Conservation (phyloP, 768 basidiomycete genomes). For the Suillus occidentalis region DNA sequence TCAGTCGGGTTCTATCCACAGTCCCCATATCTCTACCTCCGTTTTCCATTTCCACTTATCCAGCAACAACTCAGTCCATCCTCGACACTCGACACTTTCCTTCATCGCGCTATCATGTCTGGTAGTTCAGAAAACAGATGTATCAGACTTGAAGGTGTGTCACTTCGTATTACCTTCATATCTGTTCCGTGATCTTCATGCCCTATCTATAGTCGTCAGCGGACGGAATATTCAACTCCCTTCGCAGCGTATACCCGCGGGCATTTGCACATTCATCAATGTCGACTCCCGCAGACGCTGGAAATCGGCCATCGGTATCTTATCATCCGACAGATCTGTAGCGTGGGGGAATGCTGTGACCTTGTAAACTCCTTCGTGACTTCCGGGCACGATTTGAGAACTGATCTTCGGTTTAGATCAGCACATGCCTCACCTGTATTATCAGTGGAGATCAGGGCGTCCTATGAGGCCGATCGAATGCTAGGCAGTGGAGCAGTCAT, state of each 20-base stretch:
- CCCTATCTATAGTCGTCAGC: neutral
- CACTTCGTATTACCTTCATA: neutral
- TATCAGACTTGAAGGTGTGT: neutral
- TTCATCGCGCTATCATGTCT: neutral
- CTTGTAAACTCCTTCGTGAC: neutral
- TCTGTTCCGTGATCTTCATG: neutral
- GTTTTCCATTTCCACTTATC: neutral
- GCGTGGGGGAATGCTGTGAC: neutral
- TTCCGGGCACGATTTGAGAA: neutral
- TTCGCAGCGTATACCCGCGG: neutral
- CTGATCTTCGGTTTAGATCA: neutral
- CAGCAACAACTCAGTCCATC: neutral
- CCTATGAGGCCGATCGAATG: neutral
- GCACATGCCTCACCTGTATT: neutral
- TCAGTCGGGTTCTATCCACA: neutral
- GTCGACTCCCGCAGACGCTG: neutral
- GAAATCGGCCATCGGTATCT: neutral
- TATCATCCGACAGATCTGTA: neutral
- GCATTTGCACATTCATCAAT: neutral
- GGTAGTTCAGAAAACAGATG: neutral
- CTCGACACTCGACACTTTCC: neutral
- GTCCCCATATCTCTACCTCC: neutral
- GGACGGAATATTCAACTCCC: neutral
- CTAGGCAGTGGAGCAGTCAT: neutral
- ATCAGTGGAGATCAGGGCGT: neutral